A percentile compares a stretch with the other conserved stretches of the same genome.
Evolutionary conservation across 768 basidiomycete genomes (phyloP).

Genomic region (Calocybe indica): DNA sequence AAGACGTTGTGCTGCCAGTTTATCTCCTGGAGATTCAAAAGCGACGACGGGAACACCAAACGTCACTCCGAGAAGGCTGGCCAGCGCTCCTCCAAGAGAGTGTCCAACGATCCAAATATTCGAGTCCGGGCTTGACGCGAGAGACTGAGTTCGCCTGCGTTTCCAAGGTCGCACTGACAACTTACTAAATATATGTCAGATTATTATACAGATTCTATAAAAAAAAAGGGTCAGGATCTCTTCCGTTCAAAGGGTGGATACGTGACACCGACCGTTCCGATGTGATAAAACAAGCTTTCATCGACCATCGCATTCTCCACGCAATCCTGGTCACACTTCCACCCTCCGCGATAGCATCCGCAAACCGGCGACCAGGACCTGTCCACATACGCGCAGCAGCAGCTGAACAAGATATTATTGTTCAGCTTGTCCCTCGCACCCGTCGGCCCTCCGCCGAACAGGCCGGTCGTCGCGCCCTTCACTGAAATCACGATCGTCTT

Average conservation of each 20-base stretch:
- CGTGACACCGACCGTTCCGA: constrained; percentile 64
- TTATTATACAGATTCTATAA: constrained; percentile 90
- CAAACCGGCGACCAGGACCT: constrained; percentile 95
- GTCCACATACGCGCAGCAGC: constrained; percentile 91
- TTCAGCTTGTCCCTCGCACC: constrained; percentile 87
- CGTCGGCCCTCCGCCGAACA: constrained; percentile 76
- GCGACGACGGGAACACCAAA: constrained; percentile 88
- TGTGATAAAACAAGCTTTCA: constrained; percentile 84
- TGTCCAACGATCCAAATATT: constrained; percentile 86
- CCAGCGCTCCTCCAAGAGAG: constrained; percentile 67
- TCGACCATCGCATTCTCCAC: constrained; percentile 67
- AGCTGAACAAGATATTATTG: constrained; percentile 89
- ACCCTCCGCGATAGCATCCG: constrained; percentile 74
- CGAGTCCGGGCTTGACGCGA: constrained; percentile 53
- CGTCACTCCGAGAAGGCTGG: constrained; percentile 77
- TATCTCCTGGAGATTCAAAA: constrained; percentile 91
- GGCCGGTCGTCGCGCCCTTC: constrained; percentile 85
- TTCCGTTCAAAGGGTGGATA: constrained; percentile 1
- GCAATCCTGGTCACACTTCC: constrained; percentile 79
- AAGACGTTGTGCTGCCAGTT: constrained; percentile 67
- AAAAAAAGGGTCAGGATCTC: background rate
- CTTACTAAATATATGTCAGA: constrained; percentile 77
- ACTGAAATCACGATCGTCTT: constrained; percentile 80
- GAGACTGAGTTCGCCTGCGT: background rate
- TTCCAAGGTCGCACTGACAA: background rate